Evolutionary conservation across 1,284 basidiomycete genomes (phyloP).

Genomic region (Hortiboletus rubellus): DNA sequence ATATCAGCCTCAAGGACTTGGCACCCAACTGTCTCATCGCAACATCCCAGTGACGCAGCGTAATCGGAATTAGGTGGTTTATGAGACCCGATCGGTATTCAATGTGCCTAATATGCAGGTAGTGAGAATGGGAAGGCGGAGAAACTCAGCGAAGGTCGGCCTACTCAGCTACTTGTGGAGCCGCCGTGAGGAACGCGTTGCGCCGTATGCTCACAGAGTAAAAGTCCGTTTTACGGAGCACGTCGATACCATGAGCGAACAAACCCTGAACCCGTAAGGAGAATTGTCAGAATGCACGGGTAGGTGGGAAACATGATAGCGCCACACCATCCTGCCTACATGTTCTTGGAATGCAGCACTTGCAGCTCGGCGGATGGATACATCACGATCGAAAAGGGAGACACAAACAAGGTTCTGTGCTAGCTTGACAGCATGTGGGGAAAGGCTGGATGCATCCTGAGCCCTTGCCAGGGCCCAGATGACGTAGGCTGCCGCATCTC

Average conservation of each 20-base stretch:
- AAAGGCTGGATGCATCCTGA: constrained; percentile 59
- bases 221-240: constrained; percentile 91
- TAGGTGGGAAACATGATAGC: constrained; percentile 5
- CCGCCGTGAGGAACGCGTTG: constrained; percentile 82
- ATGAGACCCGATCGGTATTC: constrained; percentile 76
- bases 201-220: constrained; percentile 87
- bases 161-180: constrained; percentile 83
- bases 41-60: constrained; percentile 88
- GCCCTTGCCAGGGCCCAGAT: constrained; percentile 92
- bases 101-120: constrained; percentile 45
- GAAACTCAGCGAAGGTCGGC: constrained; percentile 33
- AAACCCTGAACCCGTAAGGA: constrained; percentile 55
- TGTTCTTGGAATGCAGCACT: constrained; percentile 98
- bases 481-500: constrained; percentile 94
- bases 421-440: constrained; percentile 63
- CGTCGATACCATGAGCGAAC: constrained; percentile 93
- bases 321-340: constrained; percentile 86
- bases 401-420: constrained; percentile 76
- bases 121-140: constrained; percentile 6
- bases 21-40: constrained; percentile 82
- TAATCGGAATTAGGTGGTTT: constrained; percentile 74
- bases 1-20: constrained; percentile 70
- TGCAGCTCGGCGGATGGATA: constrained; percentile 93
- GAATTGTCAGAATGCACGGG: constrained; percentile 15
- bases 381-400: constrained; percentile 89